Base-by-base conservation (phyloP, 2,329 filamentous ascomycete species). In the Periconia sp. region DNA sequence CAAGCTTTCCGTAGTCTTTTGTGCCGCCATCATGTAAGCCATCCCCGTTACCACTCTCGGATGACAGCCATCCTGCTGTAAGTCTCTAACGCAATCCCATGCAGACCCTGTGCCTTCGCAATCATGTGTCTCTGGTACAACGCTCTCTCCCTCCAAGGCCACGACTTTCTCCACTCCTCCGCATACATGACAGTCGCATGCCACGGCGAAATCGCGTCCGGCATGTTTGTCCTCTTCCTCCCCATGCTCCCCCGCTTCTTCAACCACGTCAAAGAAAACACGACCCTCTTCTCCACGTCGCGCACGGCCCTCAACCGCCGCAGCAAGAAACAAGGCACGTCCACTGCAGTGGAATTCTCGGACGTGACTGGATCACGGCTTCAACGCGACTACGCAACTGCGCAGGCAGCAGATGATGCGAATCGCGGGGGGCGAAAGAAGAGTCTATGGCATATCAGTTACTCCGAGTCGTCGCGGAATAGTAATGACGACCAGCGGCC, bases 211-310 rank as follows among this genome's bases (percentile, higher is more conserved):
- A 59, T 61, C 18, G 49, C 51, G 1, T 57, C 55, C 2, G 58
- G 56, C 17, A 57, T 61, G 52, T 61, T 61, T 45, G 58, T 61
- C 35, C 54, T 61, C 19, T 61, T 61, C 45, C 54, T 61, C 1
- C 56, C 58, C 30, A 50, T 61, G 41, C 46, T 61, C 7, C 58
- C 54, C 14, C 50, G 55, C 45, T 61, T 61, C 53, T 57, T 55
- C 40, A 43, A 47, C 10, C 53, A 56, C 33, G 10, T 59, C 13
- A 53, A 54, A 40, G 35, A 47, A 31, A 18, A 31, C 23, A 17
- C 43, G 6, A 15, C 43, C 13, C 17, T 30, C 20, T 45, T 45
- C 19, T 15, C 43, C 14, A 31, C 40, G 9, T n/a, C 50, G 11
- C 27, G n/a, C 20, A 40, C 47, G 41, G 14, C 3, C 23, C 43